Conservation (phyloP, 345 rosid species). For the Citrus cavaleriei region DNA sequence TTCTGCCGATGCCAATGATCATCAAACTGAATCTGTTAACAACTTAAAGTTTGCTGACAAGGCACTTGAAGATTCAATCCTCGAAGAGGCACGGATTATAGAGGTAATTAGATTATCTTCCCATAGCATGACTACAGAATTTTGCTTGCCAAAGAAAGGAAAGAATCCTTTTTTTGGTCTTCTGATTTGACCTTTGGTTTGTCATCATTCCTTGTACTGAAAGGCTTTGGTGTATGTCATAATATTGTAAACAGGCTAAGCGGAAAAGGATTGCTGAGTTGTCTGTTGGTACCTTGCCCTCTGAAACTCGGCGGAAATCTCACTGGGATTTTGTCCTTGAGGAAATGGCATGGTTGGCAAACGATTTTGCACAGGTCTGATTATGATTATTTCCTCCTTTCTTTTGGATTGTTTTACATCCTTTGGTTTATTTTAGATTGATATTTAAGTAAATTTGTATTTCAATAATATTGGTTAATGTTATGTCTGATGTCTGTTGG, state of each 20-base stretch:
- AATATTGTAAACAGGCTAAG: conserved; percentile 62
- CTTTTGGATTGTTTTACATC: not conserved
- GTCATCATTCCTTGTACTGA: conserved; percentile 9
- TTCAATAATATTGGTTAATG: not conserved
- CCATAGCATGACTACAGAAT: not conserved
- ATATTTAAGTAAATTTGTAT: not conserved
- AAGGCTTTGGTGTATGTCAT: conserved; percentile 20
- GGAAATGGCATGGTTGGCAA: conserved; percentile 99
- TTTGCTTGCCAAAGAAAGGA: not conserved
- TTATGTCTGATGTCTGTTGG: not conserved
- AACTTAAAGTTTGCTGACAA: conserved; percentile 43
- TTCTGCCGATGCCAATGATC: conserved; percentile 35
- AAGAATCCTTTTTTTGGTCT: not conserved
- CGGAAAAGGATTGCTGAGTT: conserved; percentile 82
- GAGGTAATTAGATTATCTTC: conserved; percentile 48
- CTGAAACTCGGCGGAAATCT: conserved; percentile 51
- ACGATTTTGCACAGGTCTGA: conserved; percentile 95
- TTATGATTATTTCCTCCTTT: not conserved
- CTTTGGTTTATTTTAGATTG: conserved; percentile 4
- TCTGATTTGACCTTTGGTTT: conserved; percentile 16
- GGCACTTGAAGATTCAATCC: conserved; percentile 69
- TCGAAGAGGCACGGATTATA: conserved; percentile 88
- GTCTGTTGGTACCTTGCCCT: conserved; percentile 48
- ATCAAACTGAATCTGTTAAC: conserved; percentile 38
- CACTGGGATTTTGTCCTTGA: conserved; percentile 99